These are phyloP conservation scores for Discostella stelligeroides DNA, from an alignment of 108 stramenopile genomes.

Conservation along the genomic window DNA sequence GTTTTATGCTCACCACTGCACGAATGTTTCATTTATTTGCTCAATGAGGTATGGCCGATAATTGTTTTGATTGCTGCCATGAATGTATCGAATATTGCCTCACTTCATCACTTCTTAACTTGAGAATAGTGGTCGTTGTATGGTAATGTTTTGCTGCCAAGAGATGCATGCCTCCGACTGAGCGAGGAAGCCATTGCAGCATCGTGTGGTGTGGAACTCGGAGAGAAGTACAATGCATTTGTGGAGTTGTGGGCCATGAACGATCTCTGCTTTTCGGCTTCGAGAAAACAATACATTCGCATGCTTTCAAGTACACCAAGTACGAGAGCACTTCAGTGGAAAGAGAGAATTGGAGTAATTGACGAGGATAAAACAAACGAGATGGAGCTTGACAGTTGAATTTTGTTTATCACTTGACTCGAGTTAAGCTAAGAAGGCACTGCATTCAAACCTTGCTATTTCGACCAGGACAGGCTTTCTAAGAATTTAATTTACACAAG, in stretches of 20 bases:
- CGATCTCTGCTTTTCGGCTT: conserved; percentile 48
- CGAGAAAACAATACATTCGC: conserved; percentile 64
- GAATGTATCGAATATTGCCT: neutral
- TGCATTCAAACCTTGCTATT: too few relatives aligned
- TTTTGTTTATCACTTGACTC: too few relatives aligned
- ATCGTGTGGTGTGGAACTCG: conserved; percentile 39
- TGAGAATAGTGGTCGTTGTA: conserved; percentile 58
- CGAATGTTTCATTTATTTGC: conserved; percentile 56
- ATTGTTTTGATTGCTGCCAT: neutral
- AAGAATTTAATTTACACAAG: too few relatives aligned
- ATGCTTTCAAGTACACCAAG: conserved; percentile 68
- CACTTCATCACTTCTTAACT: neutral
- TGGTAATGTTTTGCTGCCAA: conserved; percentile 76
- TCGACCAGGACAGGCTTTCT: too few relatives aligned
- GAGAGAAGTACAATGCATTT: conserved; percentile 50
- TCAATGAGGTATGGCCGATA: conserved; percentile 61
- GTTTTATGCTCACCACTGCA: conserved; percentile 35
- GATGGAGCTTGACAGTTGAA: too few relatives aligned
- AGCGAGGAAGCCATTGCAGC: conserved; percentile 57
- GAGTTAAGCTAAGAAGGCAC: too few relatives aligned
- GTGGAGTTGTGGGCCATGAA: conserved; percentile 53
- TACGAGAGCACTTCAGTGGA: conserved; percentile 57
- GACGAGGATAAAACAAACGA: neutral
- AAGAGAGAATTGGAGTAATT: conserved; percentile 59
- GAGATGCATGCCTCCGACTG: conserved; percentile 64